phyloP scores from a whole-genome alignment of 176 grass and related monocot genomes.

The Triticum urartu region DNA sequence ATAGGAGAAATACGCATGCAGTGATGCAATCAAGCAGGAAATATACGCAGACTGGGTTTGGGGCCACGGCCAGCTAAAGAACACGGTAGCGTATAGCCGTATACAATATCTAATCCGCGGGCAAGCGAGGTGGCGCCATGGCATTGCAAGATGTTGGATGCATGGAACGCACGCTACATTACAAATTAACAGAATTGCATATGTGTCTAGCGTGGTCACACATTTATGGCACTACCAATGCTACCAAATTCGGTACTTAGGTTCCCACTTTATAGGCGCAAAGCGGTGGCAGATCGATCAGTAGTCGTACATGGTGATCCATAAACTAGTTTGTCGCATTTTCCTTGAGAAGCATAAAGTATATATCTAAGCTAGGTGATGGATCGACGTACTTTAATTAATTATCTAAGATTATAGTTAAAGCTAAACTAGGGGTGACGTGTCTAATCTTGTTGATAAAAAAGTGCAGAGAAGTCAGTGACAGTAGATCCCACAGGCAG shows the following conservation, averaged over 20 bases:
- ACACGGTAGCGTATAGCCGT: neutral
- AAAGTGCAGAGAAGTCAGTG: neutral
- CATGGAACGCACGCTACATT: neutral
- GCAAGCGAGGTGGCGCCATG: slow-evolving; percentile 14
- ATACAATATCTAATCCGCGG: neutral
- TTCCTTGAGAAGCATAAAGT: neutral
- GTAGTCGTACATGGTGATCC: neutral
- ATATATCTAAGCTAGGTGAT: neutral
- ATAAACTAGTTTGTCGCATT: neutral
- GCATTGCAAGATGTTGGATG: slow-evolving; percentile 5
- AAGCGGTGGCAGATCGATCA: neutral
- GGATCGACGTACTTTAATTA: neutral
- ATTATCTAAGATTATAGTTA: neutral
- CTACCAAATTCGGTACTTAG: neutral
- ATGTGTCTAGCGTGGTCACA: neutral
- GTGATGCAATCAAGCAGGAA: slow-evolving; percentile 39
- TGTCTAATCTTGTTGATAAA: slow-evolving; percentile 18
- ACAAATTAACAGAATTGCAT: neutral
- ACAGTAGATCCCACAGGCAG: neutral
- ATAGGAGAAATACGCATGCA: slow-evolving; percentile 37
- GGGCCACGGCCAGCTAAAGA: neutral
- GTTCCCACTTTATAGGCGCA: neutral
- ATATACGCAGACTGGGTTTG: neutral
- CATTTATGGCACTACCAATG: too few species aligned
- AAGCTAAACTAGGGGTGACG: neutral